Evolutionary conservation across 1,284 basidiomycete species (phyloP), one percentile per base, ranked within the genome.

Genomic region (Ceratobasidium papillatum): DNA sequence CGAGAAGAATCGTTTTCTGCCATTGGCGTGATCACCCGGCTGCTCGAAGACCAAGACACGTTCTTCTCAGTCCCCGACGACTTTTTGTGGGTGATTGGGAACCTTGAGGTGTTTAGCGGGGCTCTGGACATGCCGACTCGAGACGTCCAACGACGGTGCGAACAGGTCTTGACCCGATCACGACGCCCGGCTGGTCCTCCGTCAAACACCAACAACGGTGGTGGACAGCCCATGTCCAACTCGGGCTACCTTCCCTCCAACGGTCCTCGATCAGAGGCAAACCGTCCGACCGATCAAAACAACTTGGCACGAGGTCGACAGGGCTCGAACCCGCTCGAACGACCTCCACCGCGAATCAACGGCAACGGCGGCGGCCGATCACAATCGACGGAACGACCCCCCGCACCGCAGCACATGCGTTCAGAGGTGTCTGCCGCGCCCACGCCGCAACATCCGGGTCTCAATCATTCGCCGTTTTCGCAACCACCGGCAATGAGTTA

Each of bases 31-130:
- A 89, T 97, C 75, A 93, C 94, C 65, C 86, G 90, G 58, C 84
- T 99, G 65, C 85, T 99, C 74, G 95, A 98, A 84, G 88, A 93
- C 78, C 97, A 99, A 83, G 97, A 99, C 84, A 93, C 96, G 80
- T 95, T 94, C 81, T 97, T 92, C 84, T 88, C 89, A 41, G 94
- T 98, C 5, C 96, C 96, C 5, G 87, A 90, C 78, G 95, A 98
- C 79, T 91, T 97, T 80, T 79, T 93, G 52, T 85, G 90, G 30
- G 92, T 97, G 69, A 85, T 97, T 27, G 88, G 90, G 68, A 94
- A 97, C 78, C 92, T 94, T 80, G 91, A 94, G 49, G 92, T 95
- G 81, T 96, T 98, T 80, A 85, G 87, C 47, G 93, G 89, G 80
- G 90, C 88, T 74, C 83, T 94, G 82, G 94, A 96, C 54, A 86